These are phyloP conservation scores for Sporothrix schenckii DNA, from an alignment of 2,329 filamentous ascomycete genomes.

Conservation along the genomic window DNA sequence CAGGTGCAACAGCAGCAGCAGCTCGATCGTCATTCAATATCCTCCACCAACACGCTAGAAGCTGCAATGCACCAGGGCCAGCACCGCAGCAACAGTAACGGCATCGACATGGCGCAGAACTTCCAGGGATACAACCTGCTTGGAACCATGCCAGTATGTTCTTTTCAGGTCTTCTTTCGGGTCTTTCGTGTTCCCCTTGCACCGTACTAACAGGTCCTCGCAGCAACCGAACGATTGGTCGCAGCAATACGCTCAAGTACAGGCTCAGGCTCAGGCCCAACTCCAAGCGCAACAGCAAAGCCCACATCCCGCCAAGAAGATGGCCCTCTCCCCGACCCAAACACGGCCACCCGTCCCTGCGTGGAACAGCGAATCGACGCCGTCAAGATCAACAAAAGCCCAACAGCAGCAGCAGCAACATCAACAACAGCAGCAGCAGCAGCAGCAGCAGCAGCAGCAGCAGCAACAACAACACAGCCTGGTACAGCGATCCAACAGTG, in stretches of 20 bases:
- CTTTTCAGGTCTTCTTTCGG: background rate
- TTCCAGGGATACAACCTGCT: constrained; percentile 43
- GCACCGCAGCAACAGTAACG: constrained; percentile 28
- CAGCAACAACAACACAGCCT: constrained; percentile 37
- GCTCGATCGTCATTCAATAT: constrained; percentile 16
- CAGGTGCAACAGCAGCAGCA: constrained; percentile 24
- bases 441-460: constrained; percentile 18
- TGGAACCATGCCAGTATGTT: constrained; percentile 44
- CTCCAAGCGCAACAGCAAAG: constrained; percentile 42
- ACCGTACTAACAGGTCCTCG: background rate
- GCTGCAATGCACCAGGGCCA: constrained; percentile 24
- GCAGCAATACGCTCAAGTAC: constrained; percentile 37
- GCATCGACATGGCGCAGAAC: constrained; percentile 36
- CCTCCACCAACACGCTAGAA: background rate
- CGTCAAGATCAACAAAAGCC: constrained; percentile 20
- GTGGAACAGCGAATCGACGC: constrained; percentile 49
- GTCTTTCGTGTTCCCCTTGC: constrained; percentile 14
- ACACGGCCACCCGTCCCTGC: constrained; percentile 58
- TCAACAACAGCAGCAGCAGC: constrained; percentile 31
- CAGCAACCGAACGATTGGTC: constrained; percentile 53
- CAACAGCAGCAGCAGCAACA: constrained; percentile 33
- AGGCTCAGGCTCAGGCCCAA: constrained; percentile 14
- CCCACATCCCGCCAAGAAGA: constrained; percentile 56
- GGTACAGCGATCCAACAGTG: constrained; percentile 36
- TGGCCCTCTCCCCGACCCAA: constrained; percentile 57